Conservation (phyloP, 257 asterid species). For the Dorcoceras hygrometricum region DNA sequence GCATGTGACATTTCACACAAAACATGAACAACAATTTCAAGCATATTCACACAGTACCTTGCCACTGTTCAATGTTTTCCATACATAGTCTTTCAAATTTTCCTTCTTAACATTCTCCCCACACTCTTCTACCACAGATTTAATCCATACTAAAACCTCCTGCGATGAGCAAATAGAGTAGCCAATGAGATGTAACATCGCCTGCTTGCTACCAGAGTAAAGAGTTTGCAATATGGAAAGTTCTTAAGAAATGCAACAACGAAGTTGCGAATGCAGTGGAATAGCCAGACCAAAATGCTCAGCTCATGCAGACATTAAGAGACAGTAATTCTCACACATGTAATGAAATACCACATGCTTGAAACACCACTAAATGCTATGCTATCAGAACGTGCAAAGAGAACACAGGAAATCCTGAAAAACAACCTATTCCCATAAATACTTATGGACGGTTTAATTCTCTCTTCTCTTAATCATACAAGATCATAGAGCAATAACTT, state of each 20-base stretch:
- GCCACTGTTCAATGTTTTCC: conserved; percentile 68
- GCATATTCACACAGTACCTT: conserved; percentile 15
- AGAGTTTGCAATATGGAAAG: background rate
- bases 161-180: conserved; percentile 34
- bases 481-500: too few species aligned
- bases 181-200: conserved; percentile 13
- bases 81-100: conserved; percentile 71
- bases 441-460: too few species aligned
- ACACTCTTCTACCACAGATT: background rate
- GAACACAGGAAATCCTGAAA: background rate
- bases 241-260: background rate
- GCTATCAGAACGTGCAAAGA: background rate
- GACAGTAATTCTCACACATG: background rate
- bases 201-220: conserved; percentile 6
- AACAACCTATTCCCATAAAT: background rate
- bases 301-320: background rate
- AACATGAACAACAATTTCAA: conserved; percentile 7
- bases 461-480: too few species aligned
- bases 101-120: conserved; percentile 73
- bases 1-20: background rate
- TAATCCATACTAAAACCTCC: conserved; percentile 67
- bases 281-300: background rate
- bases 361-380: background rate
- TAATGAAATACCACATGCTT: background rate
- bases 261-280: background rate